Base-by-base conservation (phyloP, 768 basidiomycete genomes). In the Mrakia gelida region DNA sequence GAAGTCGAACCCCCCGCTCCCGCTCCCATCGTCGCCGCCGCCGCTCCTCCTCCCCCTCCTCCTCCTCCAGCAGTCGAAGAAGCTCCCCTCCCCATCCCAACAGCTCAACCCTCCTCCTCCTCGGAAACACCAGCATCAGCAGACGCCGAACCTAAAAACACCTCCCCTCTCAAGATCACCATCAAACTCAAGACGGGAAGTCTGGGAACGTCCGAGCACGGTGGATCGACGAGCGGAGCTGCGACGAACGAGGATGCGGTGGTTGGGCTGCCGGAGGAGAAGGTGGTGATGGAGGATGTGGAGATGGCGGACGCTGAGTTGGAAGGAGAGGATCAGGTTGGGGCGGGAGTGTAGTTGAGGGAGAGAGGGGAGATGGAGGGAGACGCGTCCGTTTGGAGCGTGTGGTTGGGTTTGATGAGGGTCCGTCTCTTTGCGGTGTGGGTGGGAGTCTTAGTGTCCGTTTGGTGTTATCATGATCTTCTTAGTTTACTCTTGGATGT, bases 271-370 rank as follows among this genome's bases (percentile, higher is more conserved):
- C n/a, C 71, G 1, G 52, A 52, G 28, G 56, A 56, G 23, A 28
- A 16, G 26, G 54, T 16, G 32, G 18, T n/a, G 30, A 8, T 30
- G 71, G 71, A 73, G 52, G 71, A 73, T 32, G 56, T 73, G 32
- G 72, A 73, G 72, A 73, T 73, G 72, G 52, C 54, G 11, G 72
- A 61, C 26, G 67, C 38, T 5, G 34, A 67, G 65, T 21, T 21
- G 38, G 65, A n/a, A 11, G 32, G 65, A 7, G 65, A 30, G 65
- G 32, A 67, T 34, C 65, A 67, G 49, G 52, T 71, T 71, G 68
- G 68, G 6, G 38, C 68, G 18, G 41, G 68, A 10, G 68, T 45
- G 16, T 71, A 43, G 43, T 45, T 9, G 59, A 28, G 28, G 2
- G 59, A 28, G 59, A 11, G 56, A n/a, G 56, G 23, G 23, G 56